Base-by-base conservation (phyloP, 2,329 filamentous ascomycete genomes). In the Sporothrix sp. region DNA sequence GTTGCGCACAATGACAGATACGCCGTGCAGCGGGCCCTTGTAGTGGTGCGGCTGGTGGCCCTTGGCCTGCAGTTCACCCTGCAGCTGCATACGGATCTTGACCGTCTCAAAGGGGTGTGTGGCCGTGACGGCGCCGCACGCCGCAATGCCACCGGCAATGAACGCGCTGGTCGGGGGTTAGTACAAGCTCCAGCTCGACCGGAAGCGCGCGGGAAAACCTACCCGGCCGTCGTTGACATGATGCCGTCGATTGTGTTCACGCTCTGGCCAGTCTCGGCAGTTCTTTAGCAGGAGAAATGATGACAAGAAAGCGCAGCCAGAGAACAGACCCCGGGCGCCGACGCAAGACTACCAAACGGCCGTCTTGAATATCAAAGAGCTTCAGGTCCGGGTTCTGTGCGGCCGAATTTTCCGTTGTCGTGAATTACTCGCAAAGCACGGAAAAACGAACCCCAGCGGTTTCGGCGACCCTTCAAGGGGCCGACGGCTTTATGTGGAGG, bases 41-140 rank as follows among this genome's bases (percentile, higher is more conserved):
- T 98, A 98, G 70, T 94, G 78, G 62, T 88, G 85, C 58, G 85
- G 85, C 52, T 91, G 87, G 64, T 89, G 82, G 59, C 82, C 81
- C 65, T 90, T 95, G 52, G 83, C 75, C 64, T 96, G 88, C 50
- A 98, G 79, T 68, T 98, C 93, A 67, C 93, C 93, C 68, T 98
- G 93, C 50, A 98, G 70, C 72, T 98, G 93, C 78, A 98, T 82
- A 62, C 90, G 86, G 65, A 97, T 97, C 79, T 98, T 98, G 66
- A 98, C 89, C 11, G 91, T 97, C 71, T 98, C 93, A 71, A 97
- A 97, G 52, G 90, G 90, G 69, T 98, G 93, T 46, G 93, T 97
- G 58, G 94, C 90, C 36, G 91, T 97, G 52, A 98, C 93, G 58
- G 93, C 93, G 64, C 93, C 93, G 71, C 91, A 97, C 58, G 93